A percentile compares a stretch with the other conserved stretches of the same genome.
These are phyloP conservation scores for Adansonia gregorii DNA, from an alignment of 441 rosid genomes.

Conservation along the genomic window DNA sequence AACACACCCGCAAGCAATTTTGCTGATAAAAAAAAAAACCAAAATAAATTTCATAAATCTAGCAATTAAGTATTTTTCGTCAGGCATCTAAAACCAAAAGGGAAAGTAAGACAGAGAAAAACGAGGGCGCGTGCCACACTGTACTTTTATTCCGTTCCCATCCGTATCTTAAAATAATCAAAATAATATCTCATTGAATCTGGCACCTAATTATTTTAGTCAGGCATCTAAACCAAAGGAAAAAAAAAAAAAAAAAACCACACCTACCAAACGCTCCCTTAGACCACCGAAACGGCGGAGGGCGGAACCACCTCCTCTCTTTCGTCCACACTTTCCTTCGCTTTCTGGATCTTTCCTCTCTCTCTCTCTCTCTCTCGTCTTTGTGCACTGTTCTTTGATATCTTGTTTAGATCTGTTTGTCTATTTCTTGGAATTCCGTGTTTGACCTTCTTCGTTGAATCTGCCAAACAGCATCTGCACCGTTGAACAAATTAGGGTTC, in stretches of 20 bases:
- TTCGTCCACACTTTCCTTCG: not conserved
- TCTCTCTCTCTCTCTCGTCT: not conserved
- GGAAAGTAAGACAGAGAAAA: no score
- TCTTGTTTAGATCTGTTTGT: conserved; percentile 24
- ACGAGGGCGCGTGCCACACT: no score
- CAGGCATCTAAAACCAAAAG: no score
- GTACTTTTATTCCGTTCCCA: no score
- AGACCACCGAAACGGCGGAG: conserved; percentile 17
- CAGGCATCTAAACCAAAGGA: not conserved
- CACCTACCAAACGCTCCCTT: conserved; percentile 14
- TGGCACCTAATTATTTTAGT: not conserved
- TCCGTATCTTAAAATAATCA: no score
- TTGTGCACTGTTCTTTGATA: not conserved
- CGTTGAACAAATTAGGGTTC: conserved; percentile 13
- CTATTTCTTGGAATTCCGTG: not conserved
- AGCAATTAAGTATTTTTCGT: no score
- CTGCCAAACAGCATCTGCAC: not conserved
- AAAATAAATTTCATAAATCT: no score
- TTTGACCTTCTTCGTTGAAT: conserved; percentile 21
- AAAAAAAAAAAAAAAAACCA: not conserved
- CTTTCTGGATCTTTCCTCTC: conserved; percentile 2
- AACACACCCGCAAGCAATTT: no score
- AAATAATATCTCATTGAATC: not conserved
- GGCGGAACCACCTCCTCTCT: not conserved
- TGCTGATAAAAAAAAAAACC: no score